These are phyloP conservation scores for Alisma plantagoaquatica DNA, from an alignment of 106 monocot genomes.

Conservation along the genomic window DNA sequence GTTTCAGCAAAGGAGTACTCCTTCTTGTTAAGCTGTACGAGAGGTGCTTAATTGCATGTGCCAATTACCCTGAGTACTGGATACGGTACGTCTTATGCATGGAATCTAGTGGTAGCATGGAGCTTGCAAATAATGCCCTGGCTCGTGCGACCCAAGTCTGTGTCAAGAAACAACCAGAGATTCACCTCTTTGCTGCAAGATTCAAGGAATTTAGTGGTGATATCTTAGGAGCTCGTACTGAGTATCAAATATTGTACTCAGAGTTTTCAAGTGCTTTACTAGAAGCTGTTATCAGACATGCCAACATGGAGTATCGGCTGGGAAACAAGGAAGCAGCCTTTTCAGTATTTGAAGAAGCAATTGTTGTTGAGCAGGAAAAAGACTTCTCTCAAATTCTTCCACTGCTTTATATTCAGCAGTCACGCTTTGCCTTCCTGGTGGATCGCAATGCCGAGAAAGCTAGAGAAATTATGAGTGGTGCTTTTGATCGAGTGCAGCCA, in stretches of 20 bases:
- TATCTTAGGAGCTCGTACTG: constrained; percentile 57
- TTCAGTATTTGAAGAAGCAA: constrained; percentile 69
- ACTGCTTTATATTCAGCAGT: constrained; percentile 60
- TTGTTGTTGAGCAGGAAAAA: constrained; percentile 70
- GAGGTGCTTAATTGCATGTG: constrained; percentile 95
- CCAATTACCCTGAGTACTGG: constrained; percentile 96
- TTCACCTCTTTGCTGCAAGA: constrained; percentile 87
- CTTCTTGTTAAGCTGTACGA: constrained; percentile 96
- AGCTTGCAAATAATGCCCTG: constrained; percentile 96
- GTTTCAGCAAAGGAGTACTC: constrained; percentile 84
- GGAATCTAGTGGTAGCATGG: constrained; percentile 84
- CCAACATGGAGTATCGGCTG: constrained; percentile 84
- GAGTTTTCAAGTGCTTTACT: constrained; percentile 61
- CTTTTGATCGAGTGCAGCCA: constrained; percentile 34
- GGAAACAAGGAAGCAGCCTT: constrained; percentile 68
- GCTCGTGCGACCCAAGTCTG: constrained; percentile 93
- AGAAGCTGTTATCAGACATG: constrained; percentile 79
- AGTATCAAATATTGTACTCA: constrained; percentile 67
- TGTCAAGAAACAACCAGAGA: constrained; percentile 98
- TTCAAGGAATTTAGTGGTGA: constrained; percentile 87
- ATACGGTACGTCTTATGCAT: constrained; percentile 87
- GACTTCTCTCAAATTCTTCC: constrained; percentile 71
- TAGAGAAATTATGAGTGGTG: constrained; percentile 47
- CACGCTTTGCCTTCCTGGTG: constrained; percentile 73
- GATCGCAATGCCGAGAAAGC: constrained; percentile 64